phyloP scores from a whole-genome alignment of 345 rosid genomes.

The Acer campestre region DNA sequence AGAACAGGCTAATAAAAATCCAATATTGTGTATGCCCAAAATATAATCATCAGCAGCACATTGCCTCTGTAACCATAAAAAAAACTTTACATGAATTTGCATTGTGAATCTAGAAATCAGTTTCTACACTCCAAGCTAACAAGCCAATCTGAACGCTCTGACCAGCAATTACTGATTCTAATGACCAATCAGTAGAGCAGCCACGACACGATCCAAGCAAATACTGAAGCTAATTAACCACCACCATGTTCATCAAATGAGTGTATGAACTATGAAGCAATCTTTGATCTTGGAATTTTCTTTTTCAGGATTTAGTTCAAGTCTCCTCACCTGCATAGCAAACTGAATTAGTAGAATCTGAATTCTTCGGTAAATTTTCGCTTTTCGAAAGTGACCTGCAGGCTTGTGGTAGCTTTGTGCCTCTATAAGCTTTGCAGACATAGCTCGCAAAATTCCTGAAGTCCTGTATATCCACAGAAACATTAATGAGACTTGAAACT shows the following conservation, averaged over 20 bases:
- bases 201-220: not conserved
- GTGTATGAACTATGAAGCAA: not conserved
- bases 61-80: not conserved
- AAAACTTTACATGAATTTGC: not conserved
- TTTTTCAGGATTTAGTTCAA: not conserved
- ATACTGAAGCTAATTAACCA: not conserved
- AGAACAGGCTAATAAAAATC: too few species aligned
- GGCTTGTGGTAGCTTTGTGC: conserved; percentile 48
- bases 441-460: conserved; percentile 47
- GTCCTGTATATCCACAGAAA: conserved; percentile 47
- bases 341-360: conserved; percentile 16
- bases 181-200: not conserved
- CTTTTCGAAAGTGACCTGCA: conserved; percentile 32
- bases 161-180: not conserved
- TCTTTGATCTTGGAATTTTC: not conserved
- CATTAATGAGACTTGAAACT: not conserved
- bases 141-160: conserved; percentile 16
- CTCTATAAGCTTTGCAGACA: conserved; percentile 62
- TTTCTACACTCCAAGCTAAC: conserved; percentile 1
- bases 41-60: not conserved
- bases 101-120: not conserved
- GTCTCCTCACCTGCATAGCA: conserved; percentile 26
- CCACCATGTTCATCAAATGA: not conserved
- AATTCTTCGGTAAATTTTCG: conserved; percentile 9
- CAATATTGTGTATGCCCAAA: too few species aligned